Conservation (phyloP, 2,329 filamentous ascomycete species). For the Neurospora crassa region DNA sequence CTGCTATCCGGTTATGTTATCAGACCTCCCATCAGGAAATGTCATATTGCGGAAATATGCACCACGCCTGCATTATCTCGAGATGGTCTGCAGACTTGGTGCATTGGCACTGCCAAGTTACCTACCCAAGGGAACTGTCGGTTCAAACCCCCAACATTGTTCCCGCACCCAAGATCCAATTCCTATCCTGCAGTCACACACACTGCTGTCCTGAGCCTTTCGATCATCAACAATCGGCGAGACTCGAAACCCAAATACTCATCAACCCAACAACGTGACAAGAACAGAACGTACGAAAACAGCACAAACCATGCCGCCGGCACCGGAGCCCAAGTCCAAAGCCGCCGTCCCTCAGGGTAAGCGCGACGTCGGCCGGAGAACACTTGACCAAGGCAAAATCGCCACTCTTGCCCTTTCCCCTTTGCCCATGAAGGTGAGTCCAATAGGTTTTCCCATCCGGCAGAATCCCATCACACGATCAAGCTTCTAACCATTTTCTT, state of each 20-base stretch:
- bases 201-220: neutral
- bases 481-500: neutral
- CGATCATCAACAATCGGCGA: neutral
- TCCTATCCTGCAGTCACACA: neutral
- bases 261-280: neutral
- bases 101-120: neutral
- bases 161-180: neutral
- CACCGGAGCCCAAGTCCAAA: neutral
- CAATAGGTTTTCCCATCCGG: neutral
- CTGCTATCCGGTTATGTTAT: neutral
- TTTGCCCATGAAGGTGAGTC: neutral
- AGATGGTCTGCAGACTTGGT: neutral
- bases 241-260: neutral
- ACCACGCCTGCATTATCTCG: neutral
- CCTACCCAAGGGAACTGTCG: neutral
- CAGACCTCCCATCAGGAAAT: neutral
- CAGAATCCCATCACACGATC: neutral
- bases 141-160: no score
- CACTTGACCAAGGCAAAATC: neutral
- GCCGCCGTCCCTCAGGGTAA: neutral
- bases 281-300: neutral
- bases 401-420: neutral
- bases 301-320: neutral
- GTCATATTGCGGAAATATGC: neutral
- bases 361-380: neutral